Base-by-base conservation (phyloP, 768 basidiomycete genomes). In the Boletellus sp. region DNA sequence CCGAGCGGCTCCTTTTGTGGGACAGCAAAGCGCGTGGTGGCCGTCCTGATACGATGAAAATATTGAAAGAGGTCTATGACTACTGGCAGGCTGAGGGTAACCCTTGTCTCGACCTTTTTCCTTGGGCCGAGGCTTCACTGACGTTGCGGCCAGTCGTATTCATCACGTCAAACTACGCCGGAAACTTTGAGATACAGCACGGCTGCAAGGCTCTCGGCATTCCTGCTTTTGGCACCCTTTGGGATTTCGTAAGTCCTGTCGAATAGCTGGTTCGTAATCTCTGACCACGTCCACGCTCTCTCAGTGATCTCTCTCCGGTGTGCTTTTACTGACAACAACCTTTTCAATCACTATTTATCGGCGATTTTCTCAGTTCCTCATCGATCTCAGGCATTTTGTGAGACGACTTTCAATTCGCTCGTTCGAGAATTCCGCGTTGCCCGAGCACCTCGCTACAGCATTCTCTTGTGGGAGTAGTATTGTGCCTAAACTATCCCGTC, bases 101-200 rank as follows among this genome's bases (percentile, higher is more conserved):
- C 55, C 20, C 13, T 10, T 16, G 6, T 36, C 26, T 43, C 40
- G 15, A 33, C 40, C 37, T 41, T 17, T n/a, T 47, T 19, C 28
- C 19, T 7, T 8, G 13, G n/a, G 33, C 40, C 15, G 8, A 36
- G 23, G 11, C 19, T 13, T 48, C 26, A 50, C 38, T 53, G 19
- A 47, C 7, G 3, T 52, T 35, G 11, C 43, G 22, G 17, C 26
- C 31, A 82, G 83, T 90, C 39, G 82, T 90, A 23, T 87, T 90
- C 68, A 86, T 90, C 66, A 90, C 87, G 8, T 89, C 87, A n/a
- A 90, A 90, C 70, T 84, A 78, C 58, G 75, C 81, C 35, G 87
- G 87, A 24, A 90, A 90, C 66, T 73, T 77, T 13, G 87, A 90
- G 60, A 84, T 90, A 52, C 88, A 87, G 78, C 74, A 85, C 63